Conservation (phyloP, 2,329 filamentous ascomycete genomes). For the Mycosphaerella arachidis region DNA sequence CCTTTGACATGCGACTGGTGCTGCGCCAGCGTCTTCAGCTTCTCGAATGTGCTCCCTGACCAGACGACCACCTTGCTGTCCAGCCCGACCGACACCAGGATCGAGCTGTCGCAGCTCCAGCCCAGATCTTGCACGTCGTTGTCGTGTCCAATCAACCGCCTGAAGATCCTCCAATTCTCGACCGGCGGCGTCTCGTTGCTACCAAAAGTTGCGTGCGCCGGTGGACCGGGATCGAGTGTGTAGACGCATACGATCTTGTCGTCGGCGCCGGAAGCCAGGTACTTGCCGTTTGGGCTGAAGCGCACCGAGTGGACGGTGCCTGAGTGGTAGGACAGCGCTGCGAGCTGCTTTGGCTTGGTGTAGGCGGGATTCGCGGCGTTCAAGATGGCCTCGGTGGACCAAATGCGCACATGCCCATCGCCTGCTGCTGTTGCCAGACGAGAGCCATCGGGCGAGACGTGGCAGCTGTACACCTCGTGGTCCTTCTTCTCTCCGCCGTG, state of each 20-base stretch:
- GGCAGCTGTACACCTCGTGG: conserved; percentile 97
- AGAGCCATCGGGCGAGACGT: conserved; percentile 90
- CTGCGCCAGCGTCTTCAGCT: conserved; percentile 85
- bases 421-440: conserved; percentile 90
- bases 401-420: conserved; percentile 95
- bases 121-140: conserved; percentile 98
- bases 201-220: conserved; percentile 75
- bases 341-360: conserved; percentile 81
- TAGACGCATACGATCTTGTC: conserved; percentile 99
- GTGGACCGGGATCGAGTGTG: conserved; percentile 75
- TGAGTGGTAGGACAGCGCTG: conserved; percentile 96
- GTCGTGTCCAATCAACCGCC: conserved; percentile 90
- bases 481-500: conserved; percentile 97
- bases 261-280: conserved; percentile 93
- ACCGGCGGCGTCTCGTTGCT: conserved; percentile 83
- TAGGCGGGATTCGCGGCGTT: conserved; percentile 69
- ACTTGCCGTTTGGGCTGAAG: conserved; percentile 92
- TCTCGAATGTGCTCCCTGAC: conserved; percentile 97
- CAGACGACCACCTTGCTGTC: conserved; percentile 98
- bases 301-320: conserved; percentile 96
- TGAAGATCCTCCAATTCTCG: conserved; percentile 96
- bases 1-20: conserved; percentile 98
- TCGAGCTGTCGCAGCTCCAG: conserved; percentile 94
- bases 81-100: conserved; percentile 89
- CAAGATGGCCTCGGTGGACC: conserved; percentile 92